These are phyloP conservation scores for Cryptosporidium canis DNA, from an alignment of 169 alveolate species.

Conservation along the genomic window DNA sequence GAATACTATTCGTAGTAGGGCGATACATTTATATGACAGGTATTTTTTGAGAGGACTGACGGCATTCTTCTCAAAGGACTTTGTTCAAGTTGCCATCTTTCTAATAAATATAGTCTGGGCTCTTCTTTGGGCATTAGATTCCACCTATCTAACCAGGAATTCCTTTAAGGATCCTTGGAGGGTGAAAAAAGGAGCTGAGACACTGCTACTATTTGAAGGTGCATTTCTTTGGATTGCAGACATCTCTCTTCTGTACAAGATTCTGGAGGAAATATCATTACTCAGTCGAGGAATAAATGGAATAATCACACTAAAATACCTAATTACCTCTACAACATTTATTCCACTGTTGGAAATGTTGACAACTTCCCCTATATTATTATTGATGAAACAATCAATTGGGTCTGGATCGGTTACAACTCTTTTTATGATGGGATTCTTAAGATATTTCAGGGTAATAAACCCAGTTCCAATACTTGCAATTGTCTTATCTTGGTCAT, in stretches of 20 bases:
- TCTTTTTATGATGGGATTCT: constrained; percentile 38
- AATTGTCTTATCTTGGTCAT: constrained; percentile 39
- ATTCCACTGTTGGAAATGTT: constrained; percentile 46
- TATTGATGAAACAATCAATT: constrained; percentile 13
- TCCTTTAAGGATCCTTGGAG: constrained; percentile 27
- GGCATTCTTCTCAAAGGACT: constrained; percentile 51
- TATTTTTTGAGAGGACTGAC: constrained; percentile 59
- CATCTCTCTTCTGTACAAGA: constrained; percentile 21
- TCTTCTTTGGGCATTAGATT: constrained; percentile 42
- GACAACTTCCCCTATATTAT: constrained; percentile 44
- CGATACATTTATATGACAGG: constrained; percentile 24
- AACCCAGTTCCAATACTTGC: constrained; percentile 32
- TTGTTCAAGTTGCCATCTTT: constrained; percentile 22
- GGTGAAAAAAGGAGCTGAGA: constrained; percentile 15
- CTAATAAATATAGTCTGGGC: constrained; percentile 53
- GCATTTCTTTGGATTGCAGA: constrained; percentile 71
- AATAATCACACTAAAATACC: constrained; percentile 16
- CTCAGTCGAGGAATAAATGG: constrained; percentile 43
- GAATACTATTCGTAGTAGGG: constrained; percentile 15
- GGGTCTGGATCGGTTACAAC: constrained; percentile 67
- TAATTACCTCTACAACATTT: constrained; percentile 48
- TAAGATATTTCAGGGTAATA: constrained; percentile 34
- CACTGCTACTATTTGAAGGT: constrained; percentile 27
- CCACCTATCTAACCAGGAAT: constrained; percentile 9
- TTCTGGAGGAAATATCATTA: constrained; percentile 11